These are phyloP conservation scores for Hevea brasiliensis DNA, from an alignment of 345 rosid species.

Conservation along the genomic window DNA sequence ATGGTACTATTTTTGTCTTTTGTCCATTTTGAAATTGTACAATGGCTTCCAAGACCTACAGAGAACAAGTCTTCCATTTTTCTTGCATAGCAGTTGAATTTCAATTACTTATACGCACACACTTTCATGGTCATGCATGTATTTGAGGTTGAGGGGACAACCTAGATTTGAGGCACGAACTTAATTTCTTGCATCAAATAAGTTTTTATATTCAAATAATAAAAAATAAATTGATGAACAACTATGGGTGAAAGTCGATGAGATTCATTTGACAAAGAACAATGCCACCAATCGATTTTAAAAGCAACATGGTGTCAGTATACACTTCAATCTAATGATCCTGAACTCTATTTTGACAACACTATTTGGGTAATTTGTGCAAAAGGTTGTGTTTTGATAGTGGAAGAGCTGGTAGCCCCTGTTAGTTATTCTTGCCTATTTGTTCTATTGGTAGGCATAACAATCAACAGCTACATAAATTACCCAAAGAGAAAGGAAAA, in stretches of 20 bases:
- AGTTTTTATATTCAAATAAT: not conserved
- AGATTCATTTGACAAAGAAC: not conserved
- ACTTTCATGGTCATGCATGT: not conserved
- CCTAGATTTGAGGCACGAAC: not conserved
- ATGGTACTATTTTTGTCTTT: no score
- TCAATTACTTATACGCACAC: no score
- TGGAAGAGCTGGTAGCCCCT: not conserved
- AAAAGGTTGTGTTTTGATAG: not conserved
- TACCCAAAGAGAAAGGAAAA: not conserved
- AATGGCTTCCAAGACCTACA: not conserved
- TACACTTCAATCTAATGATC: not conserved
- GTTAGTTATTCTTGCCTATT: not conserved
- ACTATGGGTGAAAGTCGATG: not conserved
- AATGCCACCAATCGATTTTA: not conserved
- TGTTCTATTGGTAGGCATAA: constrained; percentile 4
- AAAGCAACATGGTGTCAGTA: not conserved
- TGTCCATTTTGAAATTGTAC: not conserved
- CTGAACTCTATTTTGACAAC: not conserved
- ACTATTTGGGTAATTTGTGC: not conserved
- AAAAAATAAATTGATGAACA: not conserved
- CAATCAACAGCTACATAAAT: not conserved
- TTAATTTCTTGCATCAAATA: not conserved
- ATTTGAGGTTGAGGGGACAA: not conserved
- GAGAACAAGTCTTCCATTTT: not conserved
- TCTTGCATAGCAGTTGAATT: not conserved